Base-by-base conservation (phyloP, 2,329 filamentous ascomycete genomes). In the Alternaria novae-zelandiae region DNA sequence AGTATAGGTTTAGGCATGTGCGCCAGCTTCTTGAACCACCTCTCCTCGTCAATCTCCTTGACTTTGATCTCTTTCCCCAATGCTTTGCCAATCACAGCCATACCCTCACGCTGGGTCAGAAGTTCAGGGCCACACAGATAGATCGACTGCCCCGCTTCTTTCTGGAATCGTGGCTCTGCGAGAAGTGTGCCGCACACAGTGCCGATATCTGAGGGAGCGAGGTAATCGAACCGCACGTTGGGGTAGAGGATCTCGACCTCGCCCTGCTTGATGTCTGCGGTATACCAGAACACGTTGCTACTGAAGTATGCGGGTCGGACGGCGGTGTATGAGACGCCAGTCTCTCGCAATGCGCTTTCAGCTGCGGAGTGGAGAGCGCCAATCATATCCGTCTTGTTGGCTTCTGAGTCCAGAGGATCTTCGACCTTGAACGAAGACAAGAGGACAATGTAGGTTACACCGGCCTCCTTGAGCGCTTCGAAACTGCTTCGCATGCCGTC, bases 391-490 rank as follows among this genome's bases (percentile, higher is more conserved):
- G 57, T 28, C 12, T 12, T 50, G 51, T 63, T 63, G 20, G 25
- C 44, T 5, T 60, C 45, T 2, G 53, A 51, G 43, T 9, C 45
- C 15, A 45, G 53, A 25, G 59, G 59, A 10, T 63, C 59, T 28
- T 15, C n/a, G 23, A 51, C 61, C 13, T 47, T 49, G 51, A 60
- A 69, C 21, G 70, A 66, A 13, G 66, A 76, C 20, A 86, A 74
- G n/a, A 86, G 79, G 13, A 84, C 82, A 6, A 85, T 78, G 32
- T 77, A 80, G 11, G 83, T 78, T 32, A 86, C 75, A 0, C 85
- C 85, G 2, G 77, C 78, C 15, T 71, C 67, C 63, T 83, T 84
- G 54, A 87, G 74, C 1, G 85, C 82, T 61, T 75, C 66, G 51
- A 85, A 68, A 15, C 78, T 77, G 8, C 71, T 59, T 15, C 73